Evolutionary conservation across 176 grass and related monocot genomes (phyloP).

Genomic region (Triticum urartu): DNA sequence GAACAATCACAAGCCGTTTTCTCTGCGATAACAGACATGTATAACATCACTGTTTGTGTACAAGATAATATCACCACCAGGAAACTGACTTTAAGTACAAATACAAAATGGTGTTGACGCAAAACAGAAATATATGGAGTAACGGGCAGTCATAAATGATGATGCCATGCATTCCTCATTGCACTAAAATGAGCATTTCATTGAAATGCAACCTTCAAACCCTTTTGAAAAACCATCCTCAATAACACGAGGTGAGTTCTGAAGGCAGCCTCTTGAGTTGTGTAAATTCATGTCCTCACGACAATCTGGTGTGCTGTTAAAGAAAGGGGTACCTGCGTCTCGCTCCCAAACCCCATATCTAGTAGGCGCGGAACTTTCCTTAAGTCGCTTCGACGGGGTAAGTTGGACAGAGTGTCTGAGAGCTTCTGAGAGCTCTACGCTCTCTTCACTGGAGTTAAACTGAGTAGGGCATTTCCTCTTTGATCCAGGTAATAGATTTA

Average conservation of each 20-base stretch:
- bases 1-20: neutral
- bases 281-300: conserved; percentile 43
- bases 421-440: conserved; percentile 46
- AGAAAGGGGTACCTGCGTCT: conserved; percentile 29
- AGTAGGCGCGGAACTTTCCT: conserved; percentile 28
- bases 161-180: conserved; percentile 42
- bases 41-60: conserved; percentile 6
- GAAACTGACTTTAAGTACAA: conserved; percentile 41
- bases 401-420: conserved; percentile 42
- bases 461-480: conserved; percentile 71
- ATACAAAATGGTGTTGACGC: conserved; percentile 1
- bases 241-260: conserved; percentile 56
- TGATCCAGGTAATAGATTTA: conserved; percentile 79
- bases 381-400: conserved; percentile 55
- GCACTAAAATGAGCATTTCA: conserved; percentile 56
- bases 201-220: conserved; percentile 70
- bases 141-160: conserved; percentile 7
- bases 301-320: conserved; percentile 37
- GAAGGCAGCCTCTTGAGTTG: conserved; percentile 59
- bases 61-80: conserved; percentile 5
- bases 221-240: conserved; percentile 72
- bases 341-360: conserved; percentile 38
- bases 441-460: conserved; percentile 44
- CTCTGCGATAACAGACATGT: neutral
- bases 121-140: neutral